Conservation (phyloP, 148 eudicot species). For the Spergularia marina region DNA sequence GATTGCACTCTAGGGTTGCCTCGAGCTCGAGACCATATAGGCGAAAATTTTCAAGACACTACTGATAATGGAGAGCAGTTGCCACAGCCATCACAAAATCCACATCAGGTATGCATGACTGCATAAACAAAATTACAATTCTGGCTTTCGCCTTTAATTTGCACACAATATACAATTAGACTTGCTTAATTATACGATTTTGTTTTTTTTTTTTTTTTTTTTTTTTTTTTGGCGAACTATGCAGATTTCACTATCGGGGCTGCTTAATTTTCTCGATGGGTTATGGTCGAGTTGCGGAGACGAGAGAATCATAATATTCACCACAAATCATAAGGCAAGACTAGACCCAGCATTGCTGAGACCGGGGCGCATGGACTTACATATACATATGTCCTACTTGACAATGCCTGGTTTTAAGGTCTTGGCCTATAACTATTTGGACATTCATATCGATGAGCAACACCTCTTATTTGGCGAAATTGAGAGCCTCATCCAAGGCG, state of each 20-base stretch:
- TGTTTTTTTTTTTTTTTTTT: too few species aligned
- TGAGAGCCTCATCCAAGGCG: conserved; percentile 22
- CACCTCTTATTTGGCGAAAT: conserved; percentile 32
- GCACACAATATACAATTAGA: too few species aligned
- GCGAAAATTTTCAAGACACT: too few species aligned
- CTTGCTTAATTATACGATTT: too few species aligned
- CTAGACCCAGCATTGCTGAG: conserved; percentile 53
- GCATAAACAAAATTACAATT: too few species aligned
- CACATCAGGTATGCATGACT: too few species aligned
- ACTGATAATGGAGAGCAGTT: too few species aligned
- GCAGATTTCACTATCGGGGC: conserved; percentile 60
- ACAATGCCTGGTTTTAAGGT: conserved; percentile 43
- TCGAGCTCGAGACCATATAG: background rate
- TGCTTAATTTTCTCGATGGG: conserved; percentile 61
- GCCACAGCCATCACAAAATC: too few species aligned
- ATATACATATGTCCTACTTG: conserved; percentile 65
- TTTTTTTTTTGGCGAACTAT: too few species aligned
- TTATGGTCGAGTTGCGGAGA: conserved; percentile 77
- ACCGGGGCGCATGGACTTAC: conserved; percentile 72
- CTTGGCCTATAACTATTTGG: conserved; percentile 41
- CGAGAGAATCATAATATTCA: conserved; percentile 54
- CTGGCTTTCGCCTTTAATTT: too few species aligned
- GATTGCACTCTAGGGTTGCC: conserved; percentile 36
- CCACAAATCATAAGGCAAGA: conserved; percentile 55
- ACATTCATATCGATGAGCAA: conserved; percentile 11